Conservation (phyloP, 2,329 filamentous ascomycete species). For the Fusarium hainanense region DNA sequence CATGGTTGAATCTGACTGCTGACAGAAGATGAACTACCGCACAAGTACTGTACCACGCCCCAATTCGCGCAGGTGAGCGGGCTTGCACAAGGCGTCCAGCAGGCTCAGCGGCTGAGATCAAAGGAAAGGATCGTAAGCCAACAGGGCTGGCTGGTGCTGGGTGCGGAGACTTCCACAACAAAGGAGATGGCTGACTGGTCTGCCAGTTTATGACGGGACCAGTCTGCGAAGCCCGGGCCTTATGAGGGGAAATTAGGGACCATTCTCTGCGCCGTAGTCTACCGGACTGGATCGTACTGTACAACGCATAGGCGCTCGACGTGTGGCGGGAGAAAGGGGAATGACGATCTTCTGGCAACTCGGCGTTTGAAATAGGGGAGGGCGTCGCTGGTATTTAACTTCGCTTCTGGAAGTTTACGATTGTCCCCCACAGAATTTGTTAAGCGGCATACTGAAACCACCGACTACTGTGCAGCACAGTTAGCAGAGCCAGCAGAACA, state of each 20-base stretch:
- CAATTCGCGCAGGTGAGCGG: slow-evolving; percentile 33
- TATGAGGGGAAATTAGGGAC: slow-evolving; percentile 39
- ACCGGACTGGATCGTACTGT: neutral
- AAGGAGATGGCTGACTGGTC: slow-evolving; percentile 29
- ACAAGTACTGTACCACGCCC: slow-evolving; percentile 11
- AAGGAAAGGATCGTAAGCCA: slow-evolving; percentile 44
- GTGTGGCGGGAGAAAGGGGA: slow-evolving; percentile 30
- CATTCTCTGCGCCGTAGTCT: neutral
- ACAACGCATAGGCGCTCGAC: slow-evolving; percentile 27
- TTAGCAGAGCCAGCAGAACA: slow-evolving; percentile 1
- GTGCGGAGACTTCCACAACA: slow-evolving; percentile 31
- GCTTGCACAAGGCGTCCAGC: slow-evolving; percentile 38
- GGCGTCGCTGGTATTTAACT: slow-evolving; percentile 21
- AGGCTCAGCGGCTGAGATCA: slow-evolving; percentile 40
- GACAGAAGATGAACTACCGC: slow-evolving; percentile 6
- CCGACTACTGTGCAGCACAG: slow-evolving; percentile 14
- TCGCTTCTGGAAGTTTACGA: slow-evolving; percentile 27
- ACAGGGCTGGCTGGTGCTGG: slow-evolving; percentile 26
- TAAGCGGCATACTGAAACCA: slow-evolving; percentile 23
- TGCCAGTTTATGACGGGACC: slow-evolving; percentile 18
- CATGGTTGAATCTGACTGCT: slow-evolving; percentile 44
- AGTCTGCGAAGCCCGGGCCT: slow-evolving; percentile 27
- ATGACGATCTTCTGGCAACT: slow-evolving; percentile 27
- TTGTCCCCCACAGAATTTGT: slow-evolving; percentile 7
- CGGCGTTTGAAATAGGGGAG: slow-evolving; percentile 21